These are phyloP conservation scores for Cyberlindnera euphorbiiphila DNA, from an alignment of 805 yeast genomes.

Conservation along the genomic window DNA sequence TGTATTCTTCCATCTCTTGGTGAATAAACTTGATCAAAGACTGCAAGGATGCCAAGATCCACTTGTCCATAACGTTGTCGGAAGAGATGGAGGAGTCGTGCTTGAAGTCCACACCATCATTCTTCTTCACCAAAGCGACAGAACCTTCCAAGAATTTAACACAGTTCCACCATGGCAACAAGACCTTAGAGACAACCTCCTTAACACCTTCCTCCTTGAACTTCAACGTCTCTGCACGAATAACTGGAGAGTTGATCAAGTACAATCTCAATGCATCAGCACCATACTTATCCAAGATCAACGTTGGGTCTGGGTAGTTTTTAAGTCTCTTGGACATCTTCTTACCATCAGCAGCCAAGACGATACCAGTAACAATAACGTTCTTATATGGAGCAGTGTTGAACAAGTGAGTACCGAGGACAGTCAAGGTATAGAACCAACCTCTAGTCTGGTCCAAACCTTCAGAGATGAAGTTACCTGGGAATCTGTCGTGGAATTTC, in stretches of 20 bases:
- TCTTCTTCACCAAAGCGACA: slow-evolving; percentile 77
- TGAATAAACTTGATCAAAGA: slow-evolving; percentile 83
- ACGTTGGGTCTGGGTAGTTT: slow-evolving; percentile 93
- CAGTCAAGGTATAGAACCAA: slow-evolving; percentile 97
- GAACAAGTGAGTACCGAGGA: slow-evolving; percentile 92
- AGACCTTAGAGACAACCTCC: slow-evolving; percentile 92
- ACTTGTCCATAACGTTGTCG: slow-evolving; percentile 92
- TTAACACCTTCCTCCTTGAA: slow-evolving; percentile 99
- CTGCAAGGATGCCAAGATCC: slow-evolving; percentile 97
- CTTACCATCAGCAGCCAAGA: slow-evolving; percentile 96
- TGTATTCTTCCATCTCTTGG: slow-evolving; percentile 83
- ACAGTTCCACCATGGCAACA: slow-evolving; percentile 98
- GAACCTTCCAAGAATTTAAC: slow-evolving; percentile 96
- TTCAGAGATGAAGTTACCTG: slow-evolving; percentile 97
- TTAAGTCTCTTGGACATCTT: slow-evolving; percentile 98
- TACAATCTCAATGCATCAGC: slow-evolving; percentile 97
- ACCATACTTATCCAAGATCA: slow-evolving; percentile 83
- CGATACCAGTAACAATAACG: slow-evolving; percentile 94
- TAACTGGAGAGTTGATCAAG: slow-evolving; percentile 94
- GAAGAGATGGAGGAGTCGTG: slow-evolving; percentile 64
- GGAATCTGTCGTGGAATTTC: slow-evolving; percentile 69
- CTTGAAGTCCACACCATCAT: slow-evolving; percentile 62
- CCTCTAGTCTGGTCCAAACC: slow-evolving; percentile 99
- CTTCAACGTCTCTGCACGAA: slow-evolving; percentile 93
- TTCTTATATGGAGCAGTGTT: slow-evolving; percentile 90